phyloP scores from a whole-genome alignment of 176 grass and related monocot genomes.

The Musa itinerans region DNA sequence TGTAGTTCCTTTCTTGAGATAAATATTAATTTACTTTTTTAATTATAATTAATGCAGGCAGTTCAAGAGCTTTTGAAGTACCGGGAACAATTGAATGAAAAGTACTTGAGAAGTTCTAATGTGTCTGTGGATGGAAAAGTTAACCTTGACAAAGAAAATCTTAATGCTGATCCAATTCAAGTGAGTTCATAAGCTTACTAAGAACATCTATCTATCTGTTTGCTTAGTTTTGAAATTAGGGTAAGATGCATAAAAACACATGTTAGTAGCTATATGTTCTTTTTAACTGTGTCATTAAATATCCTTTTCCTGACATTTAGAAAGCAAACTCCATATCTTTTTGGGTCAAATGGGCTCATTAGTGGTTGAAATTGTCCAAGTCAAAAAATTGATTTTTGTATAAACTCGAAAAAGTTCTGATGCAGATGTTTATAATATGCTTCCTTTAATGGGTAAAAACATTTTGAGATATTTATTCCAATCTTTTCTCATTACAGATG shows the following conservation, averaged over 20 bases:
- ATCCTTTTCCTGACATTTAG: no score
- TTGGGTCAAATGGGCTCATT: no score
- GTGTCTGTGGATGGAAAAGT: conserved; percentile 31
- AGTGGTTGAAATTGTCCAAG: no score
- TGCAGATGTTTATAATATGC: no score
- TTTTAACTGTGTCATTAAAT: no score
- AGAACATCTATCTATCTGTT: neutral
- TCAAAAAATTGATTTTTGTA: no score
- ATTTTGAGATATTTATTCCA: no score
- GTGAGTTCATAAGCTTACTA: conserved; percentile 31
- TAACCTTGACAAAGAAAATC: conserved; percentile 27
- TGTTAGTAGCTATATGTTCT: no score
- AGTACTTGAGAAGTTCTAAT: conserved; percentile 25
- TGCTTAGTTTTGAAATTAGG: neutral
- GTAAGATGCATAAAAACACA: neutral
- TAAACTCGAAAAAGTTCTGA: no score
- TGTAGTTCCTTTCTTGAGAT: neutral
- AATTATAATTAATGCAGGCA: conserved; percentile 42
- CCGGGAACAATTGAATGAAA: conserved; percentile 59
- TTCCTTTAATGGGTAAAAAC: no score
- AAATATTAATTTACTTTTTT: neutral
- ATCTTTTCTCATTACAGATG: no score
- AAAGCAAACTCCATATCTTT: no score
- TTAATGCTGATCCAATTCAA: conserved; percentile 71
- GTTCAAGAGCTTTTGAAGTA: conserved; percentile 68